These are phyloP conservation scores for Fusarium subtropicale DNA, from an alignment of 2,329 filamentous ascomycete species.

Conservation along the genomic window DNA sequence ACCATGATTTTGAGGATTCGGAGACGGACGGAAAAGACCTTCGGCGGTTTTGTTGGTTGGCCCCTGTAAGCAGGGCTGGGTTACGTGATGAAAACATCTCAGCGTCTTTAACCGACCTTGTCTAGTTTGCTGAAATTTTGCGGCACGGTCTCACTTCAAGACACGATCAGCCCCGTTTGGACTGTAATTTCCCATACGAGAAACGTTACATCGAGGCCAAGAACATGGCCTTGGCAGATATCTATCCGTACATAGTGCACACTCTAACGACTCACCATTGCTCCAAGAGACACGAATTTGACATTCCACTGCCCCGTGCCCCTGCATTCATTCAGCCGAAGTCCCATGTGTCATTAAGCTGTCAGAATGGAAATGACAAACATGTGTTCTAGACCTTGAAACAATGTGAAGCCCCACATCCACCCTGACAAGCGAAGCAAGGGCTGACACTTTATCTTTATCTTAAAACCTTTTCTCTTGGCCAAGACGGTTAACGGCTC, in stretches of 20 bases:
- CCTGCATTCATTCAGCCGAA: not conserved
- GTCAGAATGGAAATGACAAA: too few species aligned
- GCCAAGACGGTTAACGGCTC: too few species aligned
- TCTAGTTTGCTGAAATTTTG: not conserved
- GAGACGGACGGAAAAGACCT: not conserved
- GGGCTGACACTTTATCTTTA: not conserved
- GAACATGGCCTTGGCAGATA: not conserved
- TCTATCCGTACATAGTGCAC: not conserved
- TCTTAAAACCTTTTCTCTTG: not conserved
- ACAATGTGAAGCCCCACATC: not conserved
- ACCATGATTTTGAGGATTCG: not conserved
- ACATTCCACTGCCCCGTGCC: not conserved
- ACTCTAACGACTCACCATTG: not conserved
- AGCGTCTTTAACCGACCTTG: not conserved
- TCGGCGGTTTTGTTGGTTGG: not conserved
- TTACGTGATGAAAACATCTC: not conserved
- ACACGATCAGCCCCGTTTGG: not conserved
- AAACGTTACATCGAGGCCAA: conserved; percentile 2
- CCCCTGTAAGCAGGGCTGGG: not conserved
- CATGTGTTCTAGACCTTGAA: not conserved
- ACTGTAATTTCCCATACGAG: not conserved
- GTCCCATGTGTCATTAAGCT: not conserved
- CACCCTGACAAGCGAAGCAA: not conserved
- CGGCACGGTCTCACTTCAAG: not conserved
- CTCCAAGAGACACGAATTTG: not conserved